A percentile compares a stretch with the other conserved stretches of the same genome.
Conservation (phyloP, 331 rosid species). For the Arachis monticola region DNA sequence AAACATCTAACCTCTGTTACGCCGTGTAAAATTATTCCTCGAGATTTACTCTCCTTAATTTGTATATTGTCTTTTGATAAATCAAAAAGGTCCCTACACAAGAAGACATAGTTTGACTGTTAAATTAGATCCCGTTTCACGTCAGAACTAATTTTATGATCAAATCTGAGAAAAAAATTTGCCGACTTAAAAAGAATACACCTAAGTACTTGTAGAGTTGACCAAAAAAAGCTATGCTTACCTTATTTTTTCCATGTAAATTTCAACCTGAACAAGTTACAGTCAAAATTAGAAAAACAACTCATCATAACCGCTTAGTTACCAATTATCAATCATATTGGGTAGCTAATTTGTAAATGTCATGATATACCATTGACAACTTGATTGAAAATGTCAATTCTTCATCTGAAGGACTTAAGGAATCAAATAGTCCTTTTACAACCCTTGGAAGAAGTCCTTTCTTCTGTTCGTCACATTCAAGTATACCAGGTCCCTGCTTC, state of each 20-base stretch:
- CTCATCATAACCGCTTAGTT: neutral
- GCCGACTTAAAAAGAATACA: conserved; percentile 6
- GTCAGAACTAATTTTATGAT: conserved; percentile 9
- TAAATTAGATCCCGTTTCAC: conserved; percentile 20
- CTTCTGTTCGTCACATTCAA: conserved; percentile 55
- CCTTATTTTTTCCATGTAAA: conserved; percentile 96
- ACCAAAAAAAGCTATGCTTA: conserved; percentile 24
- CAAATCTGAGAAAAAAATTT: neutral
- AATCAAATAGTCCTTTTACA: conserved; percentile 70
- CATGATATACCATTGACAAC: conserved; percentile 72
- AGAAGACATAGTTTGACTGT: conserved; percentile 3
- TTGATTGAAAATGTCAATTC: conserved; percentile 54
- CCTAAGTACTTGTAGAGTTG: neutral
- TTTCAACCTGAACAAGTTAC: conserved; percentile 66
- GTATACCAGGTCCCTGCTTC: conserved; percentile 72
- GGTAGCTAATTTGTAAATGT: conserved; percentile 19
- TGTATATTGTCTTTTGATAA: conserved; percentile 79
- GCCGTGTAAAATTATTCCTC: conserved; percentile 72
- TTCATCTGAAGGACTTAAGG: conserved; percentile 54
- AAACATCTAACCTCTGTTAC: conserved; percentile 66
- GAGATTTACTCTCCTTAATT: conserved; percentile 78
- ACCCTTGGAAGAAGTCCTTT: conserved; percentile 85
- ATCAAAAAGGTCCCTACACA: conserved; percentile 77
- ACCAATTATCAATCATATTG: conserved; percentile 1
- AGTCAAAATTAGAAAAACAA: conserved; percentile 18